Conservation (phyloP, 768 basidiomycete genomes). For the Pleurotus sapidus region DNA sequence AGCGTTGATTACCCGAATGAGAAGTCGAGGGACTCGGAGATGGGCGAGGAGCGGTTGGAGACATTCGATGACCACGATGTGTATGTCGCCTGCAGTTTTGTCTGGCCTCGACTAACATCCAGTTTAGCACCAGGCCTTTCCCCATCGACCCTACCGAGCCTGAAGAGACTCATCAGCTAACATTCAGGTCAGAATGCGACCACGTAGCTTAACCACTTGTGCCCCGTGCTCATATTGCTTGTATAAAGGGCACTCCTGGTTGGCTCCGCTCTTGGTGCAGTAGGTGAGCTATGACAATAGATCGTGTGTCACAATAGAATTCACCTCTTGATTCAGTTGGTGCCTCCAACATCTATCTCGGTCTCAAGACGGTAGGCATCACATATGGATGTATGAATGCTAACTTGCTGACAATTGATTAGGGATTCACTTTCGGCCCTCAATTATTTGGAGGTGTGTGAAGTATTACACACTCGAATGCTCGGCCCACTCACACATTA, state of each 20-base stretch:
- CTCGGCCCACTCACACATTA: background rate
- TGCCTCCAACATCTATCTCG: constrained; percentile 65
- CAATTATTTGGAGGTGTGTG: constrained; percentile 51
- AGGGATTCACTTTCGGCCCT: constrained; percentile 50
- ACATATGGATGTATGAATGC: too few relatives aligned
- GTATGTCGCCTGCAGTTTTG: constrained; percentile 21
- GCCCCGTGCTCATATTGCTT: background rate
- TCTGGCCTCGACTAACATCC: too few relatives aligned
- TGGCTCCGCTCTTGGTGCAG: constrained; percentile 47
- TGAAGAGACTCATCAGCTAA: constrained; percentile 50
- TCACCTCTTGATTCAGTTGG: constrained; percentile 29
- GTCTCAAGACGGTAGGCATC: constrained; percentile 50
- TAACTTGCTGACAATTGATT: background rate
- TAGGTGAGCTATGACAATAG: constrained; percentile 23
- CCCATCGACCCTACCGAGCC: constrained; percentile 46
- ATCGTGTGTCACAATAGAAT: background rate
- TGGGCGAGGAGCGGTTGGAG: constrained; percentile 22
- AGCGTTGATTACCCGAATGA: constrained; percentile 19
- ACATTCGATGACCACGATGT: constrained; percentile 35
- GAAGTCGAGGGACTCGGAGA: constrained; percentile 18
- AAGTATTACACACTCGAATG: background rate
- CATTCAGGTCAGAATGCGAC: constrained; percentile 34
- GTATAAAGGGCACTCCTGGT: constrained; percentile 41
- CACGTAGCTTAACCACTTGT: background rate
- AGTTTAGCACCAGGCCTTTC: constrained; percentile 44